A percentile compares a stretch with the other conserved stretches of the same genome.
These are phyloP conservation scores for Punctularia strigosozonata DNA, from an alignment of 768 basidiomycete species.

Conservation along the genomic window DNA sequence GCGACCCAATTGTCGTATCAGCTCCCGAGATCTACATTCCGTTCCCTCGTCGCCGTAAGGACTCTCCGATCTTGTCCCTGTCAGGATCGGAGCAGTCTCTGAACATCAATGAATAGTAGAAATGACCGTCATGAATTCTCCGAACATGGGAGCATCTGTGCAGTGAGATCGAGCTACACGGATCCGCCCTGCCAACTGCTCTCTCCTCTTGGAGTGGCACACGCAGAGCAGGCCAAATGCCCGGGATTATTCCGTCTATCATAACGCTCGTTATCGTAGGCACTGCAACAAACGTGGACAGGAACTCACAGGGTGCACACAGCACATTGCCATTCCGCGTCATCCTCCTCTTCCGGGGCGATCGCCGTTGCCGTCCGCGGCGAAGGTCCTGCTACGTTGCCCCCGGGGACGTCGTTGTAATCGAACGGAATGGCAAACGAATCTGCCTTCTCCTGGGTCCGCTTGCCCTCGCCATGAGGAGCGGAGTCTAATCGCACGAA, in stretches of 20 bases:
- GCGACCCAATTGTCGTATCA: no score
- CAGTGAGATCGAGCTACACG: no score
- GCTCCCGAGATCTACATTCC: no score
- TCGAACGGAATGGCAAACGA: background rate
- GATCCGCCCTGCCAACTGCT: no score
- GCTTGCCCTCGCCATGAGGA: background rate
- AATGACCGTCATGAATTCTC: no score
- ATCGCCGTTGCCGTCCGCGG: background rate
- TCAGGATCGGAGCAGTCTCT: no score
- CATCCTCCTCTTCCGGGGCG: conserved; percentile 3
- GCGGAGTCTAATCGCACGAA: background rate
- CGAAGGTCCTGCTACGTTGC: conserved; percentile 6
- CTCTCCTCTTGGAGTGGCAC: conserved; percentile 41
- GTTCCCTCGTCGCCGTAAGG: no score
- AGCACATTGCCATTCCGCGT: conserved; percentile 36
- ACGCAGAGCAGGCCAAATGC: conserved; percentile 53
- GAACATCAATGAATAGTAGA: no score
- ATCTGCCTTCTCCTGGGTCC: background rate
- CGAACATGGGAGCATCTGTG: no score
- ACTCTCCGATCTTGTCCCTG: no score
- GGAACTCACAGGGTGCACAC: conserved; percentile 53
- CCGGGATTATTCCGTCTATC: conserved; percentile 36
- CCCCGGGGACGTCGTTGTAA: background rate
- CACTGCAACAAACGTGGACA: background rate
- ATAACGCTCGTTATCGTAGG: conserved; percentile 5